Conservation (phyloP, 768 basidiomycete genomes). For the Leccinum fibrillosum region DNA sequence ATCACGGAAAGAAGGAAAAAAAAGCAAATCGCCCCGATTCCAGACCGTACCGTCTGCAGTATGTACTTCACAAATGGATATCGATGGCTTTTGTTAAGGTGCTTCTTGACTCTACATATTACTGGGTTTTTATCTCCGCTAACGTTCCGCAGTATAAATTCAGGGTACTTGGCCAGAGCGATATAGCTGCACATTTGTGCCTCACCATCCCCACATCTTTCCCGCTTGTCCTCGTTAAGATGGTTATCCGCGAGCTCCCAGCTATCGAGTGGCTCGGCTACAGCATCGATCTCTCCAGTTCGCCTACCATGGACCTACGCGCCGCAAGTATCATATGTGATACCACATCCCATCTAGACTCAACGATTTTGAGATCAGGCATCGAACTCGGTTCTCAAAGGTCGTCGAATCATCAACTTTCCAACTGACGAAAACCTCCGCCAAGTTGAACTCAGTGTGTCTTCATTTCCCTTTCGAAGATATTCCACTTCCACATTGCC, state of each 20-base stretch:
- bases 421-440: background rate
- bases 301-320: conserved; percentile 7
- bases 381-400: background rate
- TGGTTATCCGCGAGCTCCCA: conserved; percentile 6
- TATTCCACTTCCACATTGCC: background rate
- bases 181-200: background rate
- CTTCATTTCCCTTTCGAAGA: background rate
- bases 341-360: background rate
- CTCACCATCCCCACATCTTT: background rate
- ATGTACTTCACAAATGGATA: background rate
- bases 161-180: background rate
- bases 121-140: background rate
- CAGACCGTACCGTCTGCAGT: background rate
- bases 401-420: conserved; percentile 3
- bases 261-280: conserved; percentile 11
- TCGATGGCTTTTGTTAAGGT: background rate
- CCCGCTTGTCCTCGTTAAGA: background rate
- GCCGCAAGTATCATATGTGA: conserved; percentile 1
- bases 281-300: conserved; percentile 9
- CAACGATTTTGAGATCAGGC: background rate
- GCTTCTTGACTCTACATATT: background rate
- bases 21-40: too few relatives aligned
- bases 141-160: background rate
- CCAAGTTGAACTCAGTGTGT: background rate
- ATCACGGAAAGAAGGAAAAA: background rate